phyloP scores from a whole-genome alignment of 192 early-diverging fungal genomes.

The Coemansia sp. region DNA sequence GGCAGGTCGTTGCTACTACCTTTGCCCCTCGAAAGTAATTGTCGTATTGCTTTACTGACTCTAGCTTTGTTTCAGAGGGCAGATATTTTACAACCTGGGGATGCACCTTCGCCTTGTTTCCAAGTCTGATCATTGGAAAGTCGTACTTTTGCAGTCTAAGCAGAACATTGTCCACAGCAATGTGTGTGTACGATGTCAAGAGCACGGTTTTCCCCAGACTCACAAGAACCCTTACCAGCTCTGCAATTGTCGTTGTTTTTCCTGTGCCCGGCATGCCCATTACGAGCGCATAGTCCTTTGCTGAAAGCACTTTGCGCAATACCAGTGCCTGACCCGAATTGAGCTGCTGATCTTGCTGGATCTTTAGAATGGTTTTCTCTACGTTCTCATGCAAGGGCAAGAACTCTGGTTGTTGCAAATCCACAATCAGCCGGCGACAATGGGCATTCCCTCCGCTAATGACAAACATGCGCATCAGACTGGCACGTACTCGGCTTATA shows the following conservation, averaged over 20 bases:
- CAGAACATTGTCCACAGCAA: conserved; percentile 90
- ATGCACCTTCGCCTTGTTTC: conserved; percentile 65
- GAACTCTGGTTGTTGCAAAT: conserved; percentile 72
- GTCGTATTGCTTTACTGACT: conserved; percentile 63
- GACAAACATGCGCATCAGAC: conserved; percentile 73
- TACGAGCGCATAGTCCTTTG: conserved; percentile 85
- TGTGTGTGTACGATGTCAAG: conserved; percentile 87
- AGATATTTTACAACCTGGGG: conserved; percentile 46
- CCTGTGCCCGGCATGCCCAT: conserved; percentile 98
- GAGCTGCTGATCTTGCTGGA: conserved; percentile 45
- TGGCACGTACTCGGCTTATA: conserved; percentile 69
- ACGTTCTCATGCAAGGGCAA: conserved; percentile 18
- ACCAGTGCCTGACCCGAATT: conserved; percentile 75
- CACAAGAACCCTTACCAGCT: conserved; percentile 72
- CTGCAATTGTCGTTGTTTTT: conserved; percentile 87
- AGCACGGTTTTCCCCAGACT: conserved; percentile 72
- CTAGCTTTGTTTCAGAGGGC: conserved; percentile 40
- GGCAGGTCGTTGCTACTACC: conserved; percentile 87
- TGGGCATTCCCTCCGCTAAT: conserved; percentile 53
- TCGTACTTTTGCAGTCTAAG: conserved; percentile 72
- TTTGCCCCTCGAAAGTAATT: conserved; percentile 60
- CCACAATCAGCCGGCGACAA: conserved; percentile 75
- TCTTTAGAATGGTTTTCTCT: conserved; percentile 13
- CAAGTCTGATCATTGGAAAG: conserved; percentile 74
- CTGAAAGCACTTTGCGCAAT: conserved; percentile 69